Percentiles rank a stretch among this genome's conserved stretches.
These are phyloP conservation scores for Fusarium sp. DNA, from an alignment of 2,329 filamentous ascomycete species.

Conservation along the genomic window DNA sequence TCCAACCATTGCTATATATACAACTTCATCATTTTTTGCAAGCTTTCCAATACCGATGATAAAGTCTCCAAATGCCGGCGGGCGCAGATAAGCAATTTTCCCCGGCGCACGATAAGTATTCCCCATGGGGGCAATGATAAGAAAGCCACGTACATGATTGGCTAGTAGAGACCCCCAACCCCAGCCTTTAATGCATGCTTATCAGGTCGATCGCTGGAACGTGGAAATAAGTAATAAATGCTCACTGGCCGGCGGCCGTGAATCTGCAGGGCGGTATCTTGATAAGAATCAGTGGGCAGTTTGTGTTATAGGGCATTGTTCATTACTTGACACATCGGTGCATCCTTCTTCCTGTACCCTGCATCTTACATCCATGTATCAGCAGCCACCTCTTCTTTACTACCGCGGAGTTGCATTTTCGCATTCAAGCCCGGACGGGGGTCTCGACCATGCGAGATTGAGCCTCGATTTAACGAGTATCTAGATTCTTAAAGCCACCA, in stretches of 20 bases:
- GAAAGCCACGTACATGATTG: slow-evolving; percentile 7
- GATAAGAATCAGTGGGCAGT: slow-evolving; percentile 14
- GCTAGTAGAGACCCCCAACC: not conserved
- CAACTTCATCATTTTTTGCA: not conserved
- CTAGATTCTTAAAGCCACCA: not conserved
- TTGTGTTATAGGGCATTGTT: slow-evolving; percentile 12
- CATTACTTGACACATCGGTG: slow-evolving; percentile 34
- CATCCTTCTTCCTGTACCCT: not conserved
- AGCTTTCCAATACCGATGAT: slow-evolving; percentile 10
- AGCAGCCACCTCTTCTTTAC: not conserved
- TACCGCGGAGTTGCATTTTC: slow-evolving; percentile 22
- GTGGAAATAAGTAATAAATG: slow-evolving; percentile 10
- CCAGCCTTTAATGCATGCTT: slow-evolving; percentile 15
- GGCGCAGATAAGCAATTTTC: slow-evolving; percentile 29
- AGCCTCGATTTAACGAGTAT: slow-evolving; percentile 2
- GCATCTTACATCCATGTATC: not conserved
- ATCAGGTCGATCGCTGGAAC: slow-evolving; percentile 8
- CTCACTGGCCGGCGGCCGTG: slow-evolving; percentile 25
- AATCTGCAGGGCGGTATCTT: slow-evolving; percentile 7
- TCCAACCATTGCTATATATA: slow-evolving; percentile 9
- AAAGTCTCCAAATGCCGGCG: slow-evolving; percentile 14
- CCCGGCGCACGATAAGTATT: slow-evolving; percentile 7
- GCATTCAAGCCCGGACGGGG: not conserved
- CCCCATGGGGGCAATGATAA: slow-evolving; percentile 26
- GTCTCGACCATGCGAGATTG: slow-evolving; percentile 1